Evolutionary conservation across 2,329 filamentous ascomycete species (phyloP).

Genomic region (Hypoxylon sp.): DNA sequence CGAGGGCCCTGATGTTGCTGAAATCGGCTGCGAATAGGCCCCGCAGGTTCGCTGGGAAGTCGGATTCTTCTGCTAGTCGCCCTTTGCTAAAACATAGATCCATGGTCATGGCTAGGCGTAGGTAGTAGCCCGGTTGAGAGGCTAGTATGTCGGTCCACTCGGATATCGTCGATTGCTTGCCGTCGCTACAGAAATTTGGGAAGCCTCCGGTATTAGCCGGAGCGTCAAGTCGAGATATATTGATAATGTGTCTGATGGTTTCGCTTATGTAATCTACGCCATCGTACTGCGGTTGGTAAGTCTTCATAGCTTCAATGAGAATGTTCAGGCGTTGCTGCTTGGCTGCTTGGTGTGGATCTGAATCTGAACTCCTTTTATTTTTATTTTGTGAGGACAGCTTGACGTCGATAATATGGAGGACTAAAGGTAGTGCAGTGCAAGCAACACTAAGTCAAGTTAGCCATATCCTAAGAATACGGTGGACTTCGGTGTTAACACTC

Average conservation of each 20-base stretch:
- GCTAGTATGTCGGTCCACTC: slow-evolving; percentile 62
- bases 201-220: slow-evolving; percentile 38
- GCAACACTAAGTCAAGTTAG: slow-evolving; percentile 49
- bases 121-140: slow-evolving; percentile 58
- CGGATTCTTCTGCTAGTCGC: slow-evolving; percentile 58
- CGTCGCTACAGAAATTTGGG: slow-evolving; percentile 31
- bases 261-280: slow-evolving; percentile 63
- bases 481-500: slow-evolving; percentile 42
- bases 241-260: slow-evolving; percentile 61
- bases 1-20: slow-evolving; percentile 56
- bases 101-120: slow-evolving; percentile 62
- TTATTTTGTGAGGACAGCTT: slow-evolving; percentile 55
- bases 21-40: slow-evolving; percentile 58
- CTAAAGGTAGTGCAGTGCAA: slow-evolving; percentile 57
- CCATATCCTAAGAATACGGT: neutral
- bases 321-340: slow-evolving; percentile 63
- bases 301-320: slow-evolving; percentile 63
- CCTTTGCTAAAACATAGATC: slow-evolving; percentile 62
- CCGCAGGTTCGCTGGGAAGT: slow-evolving; percentile 60
- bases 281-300: slow-evolving; percentile 63
- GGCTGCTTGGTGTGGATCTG: slow-evolving; percentile 56
- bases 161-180: slow-evolving; percentile 51
- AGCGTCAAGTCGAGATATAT: slow-evolving; percentile 58
- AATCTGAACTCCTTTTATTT: slow-evolving; percentile 40
- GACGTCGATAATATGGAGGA: slow-evolving; percentile 58